Base-by-base conservation (phyloP, 441 rosid species). In the Eruca vesicaria region DNA sequence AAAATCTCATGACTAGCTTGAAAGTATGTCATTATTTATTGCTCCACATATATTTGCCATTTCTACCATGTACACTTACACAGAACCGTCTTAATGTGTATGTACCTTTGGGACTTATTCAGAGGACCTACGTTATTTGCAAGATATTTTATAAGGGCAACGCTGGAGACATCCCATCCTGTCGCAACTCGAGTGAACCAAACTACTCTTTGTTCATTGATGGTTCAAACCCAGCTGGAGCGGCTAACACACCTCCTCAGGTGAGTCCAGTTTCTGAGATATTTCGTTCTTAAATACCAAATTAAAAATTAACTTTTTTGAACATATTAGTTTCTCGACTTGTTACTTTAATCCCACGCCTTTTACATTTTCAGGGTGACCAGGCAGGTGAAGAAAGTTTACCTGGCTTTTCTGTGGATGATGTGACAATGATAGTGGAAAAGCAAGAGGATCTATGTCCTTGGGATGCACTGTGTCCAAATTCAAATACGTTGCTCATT, bases 191-290 rank as follows among this genome's bases (percentile, higher is more conserved):
- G 45, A 62, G 16, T 18, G 18, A 57, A 26, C 33, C 62, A 57
- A 14, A 9, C 4, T n/a, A 60, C n/a, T 61, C 20, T 61, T 61
- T 61, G 65, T 26, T 61, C 15, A 9, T 5, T 18, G 38, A 33
- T 18, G 65, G 33, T 18, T 61, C 15, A 18, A 61, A 35, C 26
- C 6, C 48, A 29, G 29, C 10, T 9, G 3, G 15, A 62, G 66
- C 28, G 48, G 19, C 43, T 62, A 62, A 12, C 66, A 62, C 28
- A 62, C 66, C 16, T 9, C 48, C 66, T 62, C 28, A 62, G 10
- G 66, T 62, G 28, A 62, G 66, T 62, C 66, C 28, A 62, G 48
- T 62, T 62, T 62, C 66, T 62, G 10, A 57, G 62, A 57, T 26
- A 14, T 43, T n/a, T 5, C 18, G 6, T 55, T 55, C 11, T 21